Conservation (phyloP, 805 yeast species). For the Hanseniaspora thailandica region DNA sequence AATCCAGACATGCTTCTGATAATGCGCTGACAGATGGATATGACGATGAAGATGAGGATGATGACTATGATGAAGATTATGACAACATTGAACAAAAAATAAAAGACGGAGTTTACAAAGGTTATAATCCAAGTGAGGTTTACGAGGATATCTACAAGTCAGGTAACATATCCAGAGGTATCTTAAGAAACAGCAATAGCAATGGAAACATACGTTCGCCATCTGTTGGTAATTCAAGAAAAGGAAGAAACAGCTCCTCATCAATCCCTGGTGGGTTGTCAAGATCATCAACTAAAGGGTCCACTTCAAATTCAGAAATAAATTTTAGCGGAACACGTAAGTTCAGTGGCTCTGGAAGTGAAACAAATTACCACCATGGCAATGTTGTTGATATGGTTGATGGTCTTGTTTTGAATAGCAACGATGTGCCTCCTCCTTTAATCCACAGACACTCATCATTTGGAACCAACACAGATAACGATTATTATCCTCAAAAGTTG, state of each 20-base stretch:
- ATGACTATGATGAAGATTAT: constrained; percentile 3
- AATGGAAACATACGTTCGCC: background rate
- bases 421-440: background rate
- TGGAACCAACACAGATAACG: constrained; percentile 1
- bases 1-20: constrained; percentile 13
- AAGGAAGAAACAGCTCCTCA: constrained; percentile 3
- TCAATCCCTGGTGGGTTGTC: constrained; percentile 5
- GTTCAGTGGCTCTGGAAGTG: constrained; percentile 15
- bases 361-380: constrained; percentile 14
- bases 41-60: constrained; percentile 13
- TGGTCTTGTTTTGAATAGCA: constrained; percentile 21
- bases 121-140: constrained; percentile 9
- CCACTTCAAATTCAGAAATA: constrained; percentile 12
- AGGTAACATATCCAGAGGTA: constrained; percentile 12
- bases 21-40: constrained; percentile 13
- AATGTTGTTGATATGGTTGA: constrained; percentile 17
- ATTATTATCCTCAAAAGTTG: background rate
- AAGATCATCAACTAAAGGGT: constrained; percentile 12
- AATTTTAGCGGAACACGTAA: constrained; percentile 21
- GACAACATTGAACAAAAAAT: background rate
- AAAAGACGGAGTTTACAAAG: constrained; percentile 1
- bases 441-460: constrained; percentile 12
- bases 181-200: constrained; percentile 9
- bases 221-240: background rate
- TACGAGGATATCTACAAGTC: constrained; percentile 12